phyloP scores from a whole-genome alignment of 805 yeast species.

The Ogataea zsoltii region DNA sequence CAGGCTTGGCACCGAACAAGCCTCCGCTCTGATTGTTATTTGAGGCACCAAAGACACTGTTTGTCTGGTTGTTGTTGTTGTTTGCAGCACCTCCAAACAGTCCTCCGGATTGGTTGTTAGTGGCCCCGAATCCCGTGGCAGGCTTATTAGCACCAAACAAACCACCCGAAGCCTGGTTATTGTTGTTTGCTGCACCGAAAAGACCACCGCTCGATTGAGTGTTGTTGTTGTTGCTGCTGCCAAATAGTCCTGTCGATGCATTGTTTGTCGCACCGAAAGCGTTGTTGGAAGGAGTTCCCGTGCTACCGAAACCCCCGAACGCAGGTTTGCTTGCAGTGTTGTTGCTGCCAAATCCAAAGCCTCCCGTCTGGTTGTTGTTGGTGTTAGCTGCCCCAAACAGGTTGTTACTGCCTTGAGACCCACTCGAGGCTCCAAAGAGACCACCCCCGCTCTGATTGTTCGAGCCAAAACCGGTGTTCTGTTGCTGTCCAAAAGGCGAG shows the following conservation, averaged over 20 bases:
- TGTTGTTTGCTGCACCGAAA: conserved; percentile 15
- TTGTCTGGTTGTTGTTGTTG: conserved; percentile 20
- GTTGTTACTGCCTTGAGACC: conserved; percentile 33
- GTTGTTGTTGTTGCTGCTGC: conserved; percentile 15
- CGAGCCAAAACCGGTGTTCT: conserved; percentile 40
- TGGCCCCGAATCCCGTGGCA: conserved; percentile 15
- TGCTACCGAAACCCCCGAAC: conserved; percentile 32
- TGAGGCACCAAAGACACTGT: conserved; percentile 10
- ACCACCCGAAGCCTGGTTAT: conserved; percentile 20
- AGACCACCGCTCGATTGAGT: conserved; percentile 26
- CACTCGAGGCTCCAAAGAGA: conserved; percentile 26
- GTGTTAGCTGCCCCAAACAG: conserved; percentile 15
- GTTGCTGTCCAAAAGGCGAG: conserved; percentile 22
- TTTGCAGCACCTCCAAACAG: conserved; percentile 33
- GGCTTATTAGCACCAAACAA: conserved; percentile 32
- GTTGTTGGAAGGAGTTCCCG: conserved; percentile 15
- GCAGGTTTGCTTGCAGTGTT: conserved; percentile 23
- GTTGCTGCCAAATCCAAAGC: conserved; percentile 14
- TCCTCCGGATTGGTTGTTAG: conserved; percentile 27
- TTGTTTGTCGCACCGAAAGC: conserved; percentile 12
- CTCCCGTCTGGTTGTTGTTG: conserved; percentile 7
- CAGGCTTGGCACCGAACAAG: conserved; percentile 37
- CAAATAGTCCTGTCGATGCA: conserved; percentile 16
- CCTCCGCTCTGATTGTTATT: background rate
- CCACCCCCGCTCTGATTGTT: conserved; percentile 21